These are phyloP conservation scores for Ceratobasidium sp. DNA, from an alignment of 1,284 basidiomycete species.

Conservation along the genomic window DNA sequence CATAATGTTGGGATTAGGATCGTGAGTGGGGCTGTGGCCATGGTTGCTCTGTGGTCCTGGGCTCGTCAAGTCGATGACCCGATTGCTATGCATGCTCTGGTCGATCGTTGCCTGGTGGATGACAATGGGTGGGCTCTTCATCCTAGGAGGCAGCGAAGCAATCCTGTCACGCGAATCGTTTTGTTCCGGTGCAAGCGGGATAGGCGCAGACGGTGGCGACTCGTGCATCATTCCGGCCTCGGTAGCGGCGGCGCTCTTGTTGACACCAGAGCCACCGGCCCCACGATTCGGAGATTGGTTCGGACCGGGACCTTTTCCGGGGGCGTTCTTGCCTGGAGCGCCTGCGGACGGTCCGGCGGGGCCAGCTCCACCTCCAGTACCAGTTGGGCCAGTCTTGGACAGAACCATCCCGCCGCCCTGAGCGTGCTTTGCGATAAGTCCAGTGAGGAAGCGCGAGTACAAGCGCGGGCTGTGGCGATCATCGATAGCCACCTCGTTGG, in stretches of 20 bases:
- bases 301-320: not conserved
- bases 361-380: not conserved
- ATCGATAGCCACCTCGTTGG: slow-evolving; percentile 78
- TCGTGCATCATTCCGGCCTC: slow-evolving; percentile 24
- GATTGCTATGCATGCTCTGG: slow-evolving; percentile 15
- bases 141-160: not conserved
- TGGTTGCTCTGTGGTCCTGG: not conserved
- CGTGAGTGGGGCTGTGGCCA: not conserved
- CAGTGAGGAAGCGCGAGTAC: slow-evolving; percentile 78
- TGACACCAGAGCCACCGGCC: not conserved
- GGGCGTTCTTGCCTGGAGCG: not conserved
- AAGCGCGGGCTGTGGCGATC: slow-evolving; percentile 80
- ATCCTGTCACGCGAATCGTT: slow-evolving; percentile 17
- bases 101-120: slow-evolving; percentile 26
- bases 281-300: not conserved
- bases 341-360: not conserved
- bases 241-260: slow-evolving; percentile 10
- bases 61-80: slow-evolving; percentile 4
- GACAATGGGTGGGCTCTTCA: slow-evolving; percentile 31
- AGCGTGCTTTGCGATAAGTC: slow-evolving; percentile 62
- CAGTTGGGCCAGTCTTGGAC: not conserved
- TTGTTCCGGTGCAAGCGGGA: not conserved
- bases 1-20: slow-evolving; percentile 47
- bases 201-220: not conserved
- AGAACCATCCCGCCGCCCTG: slow-evolving; percentile 12